Base-by-base conservation (phyloP, 306 rosid genomes). In the Carpinus fangiana region DNA sequence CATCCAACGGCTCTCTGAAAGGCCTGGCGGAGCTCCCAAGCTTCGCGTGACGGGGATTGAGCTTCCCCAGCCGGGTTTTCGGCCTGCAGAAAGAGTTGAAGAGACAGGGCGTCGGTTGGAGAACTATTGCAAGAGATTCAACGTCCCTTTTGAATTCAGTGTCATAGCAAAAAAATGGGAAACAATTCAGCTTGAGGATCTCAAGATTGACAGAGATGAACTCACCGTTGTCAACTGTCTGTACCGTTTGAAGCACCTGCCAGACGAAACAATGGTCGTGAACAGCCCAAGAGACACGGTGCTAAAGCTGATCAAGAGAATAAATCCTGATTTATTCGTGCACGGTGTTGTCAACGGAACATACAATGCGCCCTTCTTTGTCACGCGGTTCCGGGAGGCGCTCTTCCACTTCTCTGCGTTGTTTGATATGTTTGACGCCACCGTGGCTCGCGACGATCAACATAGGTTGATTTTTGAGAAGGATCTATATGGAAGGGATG, bases 381-480 rank as follows among this genome's bases (percentile, higher is more conserved):
- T 79, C 55, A 86, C 89, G 34, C 73, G 98, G 85, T 91, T 95
- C 79, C 79, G 73, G 81, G 98, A 91, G 67, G 87, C 98, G 10
- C 76, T 92, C 21, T 88, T 86, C 88, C 91, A 92, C 65, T 92
- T 88, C 88, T 88, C 98, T 23, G 78, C 97, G 0, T 52, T 86
- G 78, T 92, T 91, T 62, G 96, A 95, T 78, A 90, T 92, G 90
- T 90, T 86, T 43, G 98, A 92, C 60, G 98, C 78, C 2, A 95
- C 79, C 4, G 62, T 90, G 70, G 74, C 76, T n/a, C 87, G 88
- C 12, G 97, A 91, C 73, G 94, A 87, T 50, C 76, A 65, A 2
- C 80, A 85, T 4, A 86, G 98, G 80, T 34, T 70, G 76, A 68
- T 78, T 51, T 85, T 88, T 21, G 98, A 95, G 89, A 85, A 75